Evolutionary conservation across 768 basidiomycete genomes (phyloP), one percentile per base, ranked within the genome.

Genomic region (Gelatoporia subvermispora): DNA sequence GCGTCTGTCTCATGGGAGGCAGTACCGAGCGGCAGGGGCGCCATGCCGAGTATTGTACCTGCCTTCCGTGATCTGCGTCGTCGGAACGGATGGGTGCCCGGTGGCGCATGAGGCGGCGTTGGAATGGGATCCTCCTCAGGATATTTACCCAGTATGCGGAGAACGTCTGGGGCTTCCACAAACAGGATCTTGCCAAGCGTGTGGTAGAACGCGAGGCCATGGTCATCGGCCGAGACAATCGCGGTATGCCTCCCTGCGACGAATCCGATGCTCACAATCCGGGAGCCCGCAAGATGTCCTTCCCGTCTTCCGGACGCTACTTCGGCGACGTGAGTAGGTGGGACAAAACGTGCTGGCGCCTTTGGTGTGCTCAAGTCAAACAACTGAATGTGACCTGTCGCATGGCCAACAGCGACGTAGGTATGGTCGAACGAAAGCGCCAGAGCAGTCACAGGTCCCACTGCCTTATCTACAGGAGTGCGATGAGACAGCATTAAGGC

Each of bases 351-450:
- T 1, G 80, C 82, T 17, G 90, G 85, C 1, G 63, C 70, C 45
- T 81, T 75, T 1, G 88, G 84, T 23, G 79, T 77, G 48, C 81
- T 76, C 45, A 98, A 65, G 53, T 95, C 84, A 64, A 85, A 98
- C 1, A 99, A 74, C 58, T 88, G 85, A 40, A 99, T 82, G 56
- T 91, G 75, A 3, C 95, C 96, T 2, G 76, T 77, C 4, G 79
- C 72, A 66, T 98, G 92, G 0, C 96, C 96, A 2, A 85, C 85
- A 0, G 86, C 95, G 42, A 97, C 73, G 64, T 84, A 96, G 1
- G 94, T 97, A 57, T 93, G 91, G 62, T 99, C 96, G 58, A 90
- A 83, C 8, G 94, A 96, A 40, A 99, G 71, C 0, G 91, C 85
- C 13, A 99, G 66, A 1, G 94, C 88, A n/a, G 89, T 94, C 8